Evolutionary conservation across 2,329 filamentous ascomycete genomes (phyloP), one percentile per base, ranked within the genome.

Genomic region (Aureobasidium sp.): DNA sequence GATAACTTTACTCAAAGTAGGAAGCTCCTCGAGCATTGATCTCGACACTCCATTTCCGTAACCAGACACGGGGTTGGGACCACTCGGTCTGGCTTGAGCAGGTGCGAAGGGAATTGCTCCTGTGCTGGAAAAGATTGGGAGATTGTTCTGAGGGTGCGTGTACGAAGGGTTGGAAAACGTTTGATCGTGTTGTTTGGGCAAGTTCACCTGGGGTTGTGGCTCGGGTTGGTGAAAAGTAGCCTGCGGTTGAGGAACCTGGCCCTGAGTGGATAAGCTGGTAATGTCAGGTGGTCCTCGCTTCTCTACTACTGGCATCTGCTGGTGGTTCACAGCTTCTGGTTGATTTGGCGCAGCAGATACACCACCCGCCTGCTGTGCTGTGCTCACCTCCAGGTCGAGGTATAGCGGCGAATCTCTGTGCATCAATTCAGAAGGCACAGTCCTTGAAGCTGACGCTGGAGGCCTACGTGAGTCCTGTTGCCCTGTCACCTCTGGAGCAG

Each of bases 61-160:
- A 20, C 50, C 47, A 32, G 44, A 39, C 4, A 59, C 8, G 8
- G 55, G 55, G 5, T 36, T 50, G 3, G 24, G 55, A 8, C 55
- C 44, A 5, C 15, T 59, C 5, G 56, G 56, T 32, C 56, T 48
- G 12, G n/a, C 10, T 24, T 20, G 17, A 10, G 44, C 8, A 29
- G 64, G 46, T 15, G 66, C 70, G 50, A 73, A 73, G 1, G 72
- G 73, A 37, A 73, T 73, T 1, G 65, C 60, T 8, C 72, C 70
- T 7, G 69, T 73, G 61, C 69, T 70, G 26, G 26, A 60, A n/a
- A 64, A 66, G 8, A 55, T 52, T 17, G 65, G 65, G 4, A 63
- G 52, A 32, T 37, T 63, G 29, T 55, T 52, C 5, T 59, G 48
- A 8, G 50, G 20, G n/a, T 64, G 62, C 8, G 56, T 36, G 9